Percentiles rank a stretch among this genome's conserved stretches.
Conservation (phyloP, 2,329 filamentous ascomycete genomes). For the Plectosphaerella cucumerina region DNA sequence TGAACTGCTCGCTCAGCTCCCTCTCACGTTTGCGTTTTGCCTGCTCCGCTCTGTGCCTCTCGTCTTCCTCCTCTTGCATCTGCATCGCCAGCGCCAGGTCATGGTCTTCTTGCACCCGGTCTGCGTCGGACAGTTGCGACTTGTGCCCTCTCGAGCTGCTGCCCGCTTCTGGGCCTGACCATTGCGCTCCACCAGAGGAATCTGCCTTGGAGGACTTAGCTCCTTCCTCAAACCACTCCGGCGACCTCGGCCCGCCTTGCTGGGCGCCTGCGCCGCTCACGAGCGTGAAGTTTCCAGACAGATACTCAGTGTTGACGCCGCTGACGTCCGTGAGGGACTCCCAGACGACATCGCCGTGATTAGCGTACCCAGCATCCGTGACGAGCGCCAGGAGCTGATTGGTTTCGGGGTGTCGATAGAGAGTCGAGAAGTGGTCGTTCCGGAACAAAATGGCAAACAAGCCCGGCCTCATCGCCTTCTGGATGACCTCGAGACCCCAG, state of each 20-base stretch:
- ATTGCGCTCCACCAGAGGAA: neutral
- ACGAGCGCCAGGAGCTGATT: conserved; percentile 77
- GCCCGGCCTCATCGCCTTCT: conserved; percentile 66
- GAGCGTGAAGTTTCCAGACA: conserved; percentile 83
- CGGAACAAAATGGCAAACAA: conserved; percentile 88
- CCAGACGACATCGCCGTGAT: conserved; percentile 91
- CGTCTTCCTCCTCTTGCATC: conserved; percentile 90
- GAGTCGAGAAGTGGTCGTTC: conserved; percentile 93
- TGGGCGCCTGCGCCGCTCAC: conserved; percentile 55
- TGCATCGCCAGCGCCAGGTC: conserved; percentile 86
- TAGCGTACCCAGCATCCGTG: conserved; percentile 86
- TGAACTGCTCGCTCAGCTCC: conserved; percentile 64
- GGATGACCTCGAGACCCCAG: conserved; percentile 73
- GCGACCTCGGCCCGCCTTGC: neutral
- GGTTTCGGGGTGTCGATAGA: conserved; percentile 82
- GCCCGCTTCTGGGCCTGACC: no score
- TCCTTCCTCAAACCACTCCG: neutral
- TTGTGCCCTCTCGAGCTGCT: neutral
- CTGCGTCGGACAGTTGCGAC: conserved; percentile 14
- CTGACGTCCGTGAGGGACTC: conserved; percentile 87
- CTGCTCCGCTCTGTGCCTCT: conserved; percentile 60
- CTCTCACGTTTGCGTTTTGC: conserved; percentile 63
- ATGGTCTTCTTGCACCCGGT: conserved; percentile 71
- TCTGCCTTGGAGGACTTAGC: neutral
- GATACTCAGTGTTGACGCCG: conserved; percentile 77